Evolutionary conservation across 371 early-diverging fungal species (phyloP).

Genomic region (Saksenaea oblongispora): DNA sequence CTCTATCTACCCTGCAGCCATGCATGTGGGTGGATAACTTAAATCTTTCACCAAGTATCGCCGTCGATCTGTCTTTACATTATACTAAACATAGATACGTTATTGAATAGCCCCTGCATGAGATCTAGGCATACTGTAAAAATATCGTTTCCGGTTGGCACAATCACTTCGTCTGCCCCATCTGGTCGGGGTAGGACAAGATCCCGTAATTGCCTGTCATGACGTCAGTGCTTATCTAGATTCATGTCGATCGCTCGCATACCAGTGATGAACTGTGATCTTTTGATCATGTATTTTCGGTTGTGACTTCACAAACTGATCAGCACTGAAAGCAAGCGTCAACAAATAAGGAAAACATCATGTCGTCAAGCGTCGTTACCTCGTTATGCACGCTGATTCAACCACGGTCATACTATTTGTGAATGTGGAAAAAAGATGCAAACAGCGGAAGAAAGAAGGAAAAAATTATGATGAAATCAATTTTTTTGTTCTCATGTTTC

Average conservation of each 20-base stretch:
- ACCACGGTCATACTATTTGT: not conserved
- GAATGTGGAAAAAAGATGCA: not conserved
- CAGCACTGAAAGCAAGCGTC: not conserved
- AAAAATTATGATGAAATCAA: not conserved
- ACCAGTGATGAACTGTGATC: constrained; percentile 69
- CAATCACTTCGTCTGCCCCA: constrained; percentile 29
- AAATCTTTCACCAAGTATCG: constrained; percentile 56
- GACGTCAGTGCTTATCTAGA: not conserved
- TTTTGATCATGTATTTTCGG: constrained; percentile 35
- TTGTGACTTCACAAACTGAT: not conserved
- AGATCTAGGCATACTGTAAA: constrained; percentile 21
- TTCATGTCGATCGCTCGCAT: constrained; percentile 9
- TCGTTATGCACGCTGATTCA: not conserved
- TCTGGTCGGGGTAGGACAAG: constrained; percentile 71
- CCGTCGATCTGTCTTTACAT: constrained; percentile 56
- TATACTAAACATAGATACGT: constrained; percentile 39
- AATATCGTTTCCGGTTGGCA: constrained; percentile 43
- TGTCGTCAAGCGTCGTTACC: not conserved
- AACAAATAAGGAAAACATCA: not conserved
- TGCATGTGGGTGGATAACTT: constrained; percentile 80
- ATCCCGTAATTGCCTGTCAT: constrained; percentile 89
- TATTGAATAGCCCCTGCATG: not conserved
- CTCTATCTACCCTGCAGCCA: constrained; percentile 64
- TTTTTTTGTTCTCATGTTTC: not conserved
- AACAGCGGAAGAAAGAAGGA: not conserved